These are phyloP conservation scores for Eustoma russellianum DNA, from an alignment of 257 asterid genomes.

Conservation along the genomic window DNA sequence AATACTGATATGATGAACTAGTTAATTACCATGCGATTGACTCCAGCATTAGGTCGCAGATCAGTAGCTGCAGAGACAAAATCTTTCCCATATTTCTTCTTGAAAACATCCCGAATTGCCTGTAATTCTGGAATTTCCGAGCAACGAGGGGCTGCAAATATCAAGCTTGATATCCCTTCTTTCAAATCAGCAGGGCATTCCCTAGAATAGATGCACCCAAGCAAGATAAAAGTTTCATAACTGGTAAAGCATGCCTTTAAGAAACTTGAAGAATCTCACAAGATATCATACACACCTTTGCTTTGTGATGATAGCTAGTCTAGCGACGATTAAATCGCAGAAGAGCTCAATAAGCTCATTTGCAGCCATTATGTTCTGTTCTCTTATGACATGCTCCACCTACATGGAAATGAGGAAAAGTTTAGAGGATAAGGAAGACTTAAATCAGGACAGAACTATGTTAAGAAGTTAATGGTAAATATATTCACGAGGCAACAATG, in stretches of 20 bases:
- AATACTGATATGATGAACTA: too few relatives aligned
- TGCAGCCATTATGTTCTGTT: slow-evolving; percentile 87
- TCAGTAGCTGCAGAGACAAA: slow-evolving; percentile 92
- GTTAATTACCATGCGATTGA: slow-evolving; percentile 64
- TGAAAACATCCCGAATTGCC: slow-evolving; percentile 59
- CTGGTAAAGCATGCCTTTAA: slow-evolving; percentile 1
- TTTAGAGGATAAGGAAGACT: too few relatives aligned
- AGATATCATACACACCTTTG: slow-evolving; percentile 42
- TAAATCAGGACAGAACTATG: too few relatives aligned
- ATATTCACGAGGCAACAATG: too few relatives aligned
- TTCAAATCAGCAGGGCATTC: slow-evolving; percentile 92
- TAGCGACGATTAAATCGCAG: slow-evolving; percentile 78
- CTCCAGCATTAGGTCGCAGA: slow-evolving; percentile 90
- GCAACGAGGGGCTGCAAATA: slow-evolving; percentile 95
- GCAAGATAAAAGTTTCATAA: not conserved
- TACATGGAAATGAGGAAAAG: slow-evolving; percentile 11
- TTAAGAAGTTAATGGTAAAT: too few relatives aligned
- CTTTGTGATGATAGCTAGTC: slow-evolving; percentile 75
- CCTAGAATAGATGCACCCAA: slow-evolving; percentile 34
- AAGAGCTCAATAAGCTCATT: slow-evolving; percentile 91
- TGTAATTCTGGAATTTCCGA: slow-evolving; percentile 86
- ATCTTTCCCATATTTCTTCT: slow-evolving; percentile 87
- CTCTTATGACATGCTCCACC: slow-evolving; percentile 95
- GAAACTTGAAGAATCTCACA: not conserved
- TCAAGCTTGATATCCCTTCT: slow-evolving; percentile 87